Conservation (phyloP, 2,329 filamentous ascomycete species). For the Fusarium drepaniforme region DNA sequence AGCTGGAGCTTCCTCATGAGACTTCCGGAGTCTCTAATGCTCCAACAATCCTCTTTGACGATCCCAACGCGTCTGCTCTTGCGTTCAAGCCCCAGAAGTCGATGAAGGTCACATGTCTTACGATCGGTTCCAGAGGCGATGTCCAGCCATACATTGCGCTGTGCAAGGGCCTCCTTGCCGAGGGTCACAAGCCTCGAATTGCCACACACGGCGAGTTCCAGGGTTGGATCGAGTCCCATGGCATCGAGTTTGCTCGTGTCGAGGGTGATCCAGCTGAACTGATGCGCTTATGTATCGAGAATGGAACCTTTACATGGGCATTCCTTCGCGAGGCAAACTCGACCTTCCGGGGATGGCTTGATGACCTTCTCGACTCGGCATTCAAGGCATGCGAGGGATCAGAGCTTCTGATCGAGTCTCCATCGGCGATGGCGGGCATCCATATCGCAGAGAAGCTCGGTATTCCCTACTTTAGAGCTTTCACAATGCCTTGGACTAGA, state of each 20-base stretch:
- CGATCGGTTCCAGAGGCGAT: slow-evolving; percentile 94
- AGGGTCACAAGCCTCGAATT: slow-evolving; percentile 89
- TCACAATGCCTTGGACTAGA: slow-evolving; percentile 98
- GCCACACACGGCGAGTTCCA: slow-evolving; percentile 94
- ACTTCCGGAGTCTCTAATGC: slow-evolving; percentile 64
- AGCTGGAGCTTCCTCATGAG: slow-evolving; percentile 62
- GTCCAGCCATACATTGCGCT: slow-evolving; percentile 98
- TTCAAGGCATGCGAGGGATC: slow-evolving; percentile 88
- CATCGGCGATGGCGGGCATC: slow-evolving; percentile 96
- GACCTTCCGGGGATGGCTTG: slow-evolving; percentile 95
- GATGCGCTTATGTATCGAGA: slow-evolving; percentile 96
- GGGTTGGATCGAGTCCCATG: slow-evolving; percentile 89
- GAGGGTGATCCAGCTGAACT: slow-evolving; percentile 93
- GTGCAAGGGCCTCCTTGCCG: slow-evolving; percentile 88
- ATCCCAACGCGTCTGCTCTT: slow-evolving; percentile 86
- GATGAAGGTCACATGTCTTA: slow-evolving; percentile 90
- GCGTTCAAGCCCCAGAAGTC: slow-evolving; percentile 89
- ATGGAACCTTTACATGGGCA: slow-evolving; percentile 95
- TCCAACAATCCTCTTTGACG: slow-evolving; percentile 88
- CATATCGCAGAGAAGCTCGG: slow-evolving; percentile 94
- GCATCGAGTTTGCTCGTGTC: slow-evolving; percentile 90
- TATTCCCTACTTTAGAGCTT: slow-evolving; percentile 96
- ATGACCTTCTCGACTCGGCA: slow-evolving; percentile 84
- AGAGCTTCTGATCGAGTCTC: slow-evolving; percentile 93
- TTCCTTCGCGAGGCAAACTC: slow-evolving; percentile 89